A percentile compares a stretch with the other conserved stretches of the same genome.
Evolutionary conservation across 2,329 filamentous ascomycete genomes (phyloP).

Genomic region (Claviceps maximensis): DNA sequence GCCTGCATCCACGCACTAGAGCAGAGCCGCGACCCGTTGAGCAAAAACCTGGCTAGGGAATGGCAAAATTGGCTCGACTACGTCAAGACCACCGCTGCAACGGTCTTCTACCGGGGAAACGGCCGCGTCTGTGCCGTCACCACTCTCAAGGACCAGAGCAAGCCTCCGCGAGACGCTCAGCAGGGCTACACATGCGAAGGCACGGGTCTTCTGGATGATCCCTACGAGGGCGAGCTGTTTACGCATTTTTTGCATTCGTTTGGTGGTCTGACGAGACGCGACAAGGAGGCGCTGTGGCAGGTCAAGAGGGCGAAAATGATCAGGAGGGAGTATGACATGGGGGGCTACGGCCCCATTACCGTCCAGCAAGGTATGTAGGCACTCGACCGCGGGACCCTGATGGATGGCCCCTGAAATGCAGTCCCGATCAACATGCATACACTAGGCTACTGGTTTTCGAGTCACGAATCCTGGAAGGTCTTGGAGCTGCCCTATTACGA

Average conservation of each 20-base stretch:
- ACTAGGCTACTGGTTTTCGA: constrained; percentile 26
- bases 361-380: constrained; percentile 28
- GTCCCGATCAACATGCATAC: background rate
- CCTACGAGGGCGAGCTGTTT: constrained; percentile 30
- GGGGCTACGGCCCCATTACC: constrained; percentile 25
- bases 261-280: constrained; percentile 16
- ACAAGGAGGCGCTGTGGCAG: constrained; percentile 24
- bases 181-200: constrained; percentile 25
- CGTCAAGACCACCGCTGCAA: constrained; percentile 21
- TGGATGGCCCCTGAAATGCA: background rate
- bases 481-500: constrained; percentile 30
- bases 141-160: constrained; percentile 20
- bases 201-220: constrained; percentile 22
- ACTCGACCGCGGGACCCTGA: background rate
- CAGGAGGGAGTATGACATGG: constrained; percentile 23
- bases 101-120: constrained; percentile 24
- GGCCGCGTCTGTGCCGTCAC: constrained; percentile 28
- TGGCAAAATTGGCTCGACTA: constrained; percentile 30
- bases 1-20: constrained; percentile 24
- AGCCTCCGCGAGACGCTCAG: constrained; percentile 14
- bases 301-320: constrained; percentile 24
- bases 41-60: constrained; percentile 17
- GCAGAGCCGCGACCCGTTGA: constrained; percentile 11
- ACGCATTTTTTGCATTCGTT: constrained; percentile 28
- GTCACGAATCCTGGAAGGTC: constrained; percentile 28